Base-by-base conservation (phyloP, 1,284 basidiomycete species). In the Cutaneotrichosporon cyanovorans region DNA sequence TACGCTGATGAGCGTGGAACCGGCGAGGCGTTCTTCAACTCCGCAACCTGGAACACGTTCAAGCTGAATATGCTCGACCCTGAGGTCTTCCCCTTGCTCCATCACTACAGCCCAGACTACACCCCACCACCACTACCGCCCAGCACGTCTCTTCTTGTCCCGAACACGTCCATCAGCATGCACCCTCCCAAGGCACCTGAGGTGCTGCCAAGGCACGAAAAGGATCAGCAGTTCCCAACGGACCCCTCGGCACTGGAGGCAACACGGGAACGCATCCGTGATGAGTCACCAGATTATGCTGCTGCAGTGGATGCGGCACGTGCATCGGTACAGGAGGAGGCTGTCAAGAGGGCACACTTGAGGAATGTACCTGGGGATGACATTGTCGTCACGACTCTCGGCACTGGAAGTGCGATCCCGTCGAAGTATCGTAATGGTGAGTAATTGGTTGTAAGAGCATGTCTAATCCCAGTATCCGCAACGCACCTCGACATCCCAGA, bases 331-430 rank as follows among this genome's bases (percentile, higher is more conserved):
- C 49, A 49, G 4, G 46, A 34, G 16, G 48, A 51, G 28, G 49
- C 37, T 4, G 33, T 20, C 23, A 22, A 31, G 16, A 34, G 45
- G 5, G 30, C 10, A 22, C 11, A 16, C 2, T 25, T 31, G 7
- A 6, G 20, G 3, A 55, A 45, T 23, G 58, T 59, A 41, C 74
- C 73, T 15, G 83, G 86, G 2, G 77, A 79, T 40, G 78, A 85
- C 46, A 78, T 96, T 11, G 72, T 74, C 2, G 73, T 96, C 34
- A 79, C 85, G 3, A 80, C 91, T 1, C 75, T 96, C 2, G 92
- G 92, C 1, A 96, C 92, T 0, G 87, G 87, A 5, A 92, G 88
- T 60, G 84, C 89, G 0, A 68, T 86, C 25, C 87, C 91, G 0
- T 85, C 78, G 35, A 85, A 83, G 63, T 87, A 87, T 61, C 78